These are phyloP conservation scores for Fusarium sp. DNA, from an alignment of 2,329 filamentous ascomycete genomes.

Conservation along the genomic window DNA sequence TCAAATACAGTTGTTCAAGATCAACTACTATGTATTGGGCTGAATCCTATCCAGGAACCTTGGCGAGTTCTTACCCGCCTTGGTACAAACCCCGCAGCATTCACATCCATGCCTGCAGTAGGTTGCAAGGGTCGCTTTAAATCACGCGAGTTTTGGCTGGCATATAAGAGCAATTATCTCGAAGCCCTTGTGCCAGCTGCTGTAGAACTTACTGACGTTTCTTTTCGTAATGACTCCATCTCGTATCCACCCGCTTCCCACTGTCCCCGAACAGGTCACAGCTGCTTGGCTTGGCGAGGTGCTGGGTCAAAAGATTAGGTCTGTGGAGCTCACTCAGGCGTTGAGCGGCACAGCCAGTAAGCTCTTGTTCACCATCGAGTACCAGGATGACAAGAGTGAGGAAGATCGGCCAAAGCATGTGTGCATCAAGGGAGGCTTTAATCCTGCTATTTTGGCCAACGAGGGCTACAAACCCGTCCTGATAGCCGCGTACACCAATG, in stretches of 20 bases:
- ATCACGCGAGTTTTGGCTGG: no score
- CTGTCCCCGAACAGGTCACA: neutral
- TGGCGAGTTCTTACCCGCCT: no score
- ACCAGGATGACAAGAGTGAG: neutral
- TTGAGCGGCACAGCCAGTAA: conserved; percentile 13
- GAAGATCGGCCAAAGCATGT: neutral
- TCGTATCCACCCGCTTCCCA: neutral
- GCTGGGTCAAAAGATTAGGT: neutral
- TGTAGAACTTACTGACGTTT: neutral
- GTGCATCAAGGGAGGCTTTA: conserved; percentile 22
- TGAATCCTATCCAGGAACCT: no score
- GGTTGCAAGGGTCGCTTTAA: no score
- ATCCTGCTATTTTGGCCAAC: conserved; percentile 4
- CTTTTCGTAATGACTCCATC: neutral
- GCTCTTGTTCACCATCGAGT: conserved; percentile 13
- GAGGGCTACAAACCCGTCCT: neutral
- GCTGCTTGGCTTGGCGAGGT: neutral
- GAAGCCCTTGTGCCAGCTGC: neutral
- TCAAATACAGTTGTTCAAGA: no score
- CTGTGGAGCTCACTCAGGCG: neutral
- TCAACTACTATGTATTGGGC: no score
- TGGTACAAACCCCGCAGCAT: no score
- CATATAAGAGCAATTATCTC: neutral
- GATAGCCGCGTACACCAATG: conserved; percentile 3
- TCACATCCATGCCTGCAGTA: no score